Evolutionary conservation across 164 flowering plant genomes (phyloP).

Genomic region (Chimonanthus praecox): DNA sequence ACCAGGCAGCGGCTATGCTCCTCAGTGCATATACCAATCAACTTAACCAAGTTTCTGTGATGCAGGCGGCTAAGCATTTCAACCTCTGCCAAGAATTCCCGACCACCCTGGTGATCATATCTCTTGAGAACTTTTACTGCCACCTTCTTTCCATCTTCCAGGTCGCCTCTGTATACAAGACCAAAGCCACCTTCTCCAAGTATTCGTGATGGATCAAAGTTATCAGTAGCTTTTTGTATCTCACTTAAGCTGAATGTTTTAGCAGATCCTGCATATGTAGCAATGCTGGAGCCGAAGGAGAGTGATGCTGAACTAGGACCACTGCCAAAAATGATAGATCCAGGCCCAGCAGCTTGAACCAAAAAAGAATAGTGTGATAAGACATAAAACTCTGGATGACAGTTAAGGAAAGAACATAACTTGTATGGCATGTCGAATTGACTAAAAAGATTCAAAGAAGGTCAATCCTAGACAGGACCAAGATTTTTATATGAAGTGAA

Average conservation of each 20-base stretch:
- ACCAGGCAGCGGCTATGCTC: constrained; percentile 70
- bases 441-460: not conserved
- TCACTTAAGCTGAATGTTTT: constrained; percentile 65
- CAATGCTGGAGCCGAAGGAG: constrained; percentile 71
- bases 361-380: not conserved
- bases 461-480: not conserved
- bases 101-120: constrained; percentile 80
- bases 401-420: not conserved
- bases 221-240: constrained; percentile 68
- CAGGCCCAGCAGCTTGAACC: constrained; percentile 28
- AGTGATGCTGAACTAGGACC: constrained; percentile 54
- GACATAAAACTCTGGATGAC: not conserved
- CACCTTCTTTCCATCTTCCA: constrained; percentile 75
- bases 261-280: constrained; percentile 69
- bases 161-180: constrained; percentile 74
- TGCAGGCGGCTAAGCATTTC: constrained; percentile 98
- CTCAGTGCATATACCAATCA: constrained; percentile 88
- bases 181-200: constrained; percentile 99
- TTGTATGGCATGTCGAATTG: not conserved
- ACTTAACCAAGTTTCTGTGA: constrained; percentile 88
- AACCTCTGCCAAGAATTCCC: constrained; percentile 93
- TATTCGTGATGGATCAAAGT: constrained; percentile 52
- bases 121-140: constrained; percentile 89
- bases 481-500: not conserved
- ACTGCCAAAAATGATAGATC: constrained; percentile 45